Base-by-base conservation (phyloP, 768 basidiomycete species). In the Hypholoma fasciculare region DNA sequence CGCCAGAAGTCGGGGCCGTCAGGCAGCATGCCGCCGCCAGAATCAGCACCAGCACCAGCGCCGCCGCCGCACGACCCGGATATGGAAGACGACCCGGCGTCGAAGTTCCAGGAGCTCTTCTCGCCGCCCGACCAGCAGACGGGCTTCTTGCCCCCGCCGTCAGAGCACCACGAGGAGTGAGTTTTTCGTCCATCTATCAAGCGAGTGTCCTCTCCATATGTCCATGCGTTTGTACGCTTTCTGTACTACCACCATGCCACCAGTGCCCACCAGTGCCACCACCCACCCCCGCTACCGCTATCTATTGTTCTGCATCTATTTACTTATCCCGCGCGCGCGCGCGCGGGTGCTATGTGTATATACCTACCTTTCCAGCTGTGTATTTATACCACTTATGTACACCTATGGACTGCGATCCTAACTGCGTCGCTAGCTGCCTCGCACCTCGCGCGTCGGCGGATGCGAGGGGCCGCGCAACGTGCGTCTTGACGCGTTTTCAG, bases 51-150 rank as follows among this genome's bases (percentile, higher is more conserved):
- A 7, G 40, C 53, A 34, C 27, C 27, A 54, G 9, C 17, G 20
- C 8, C 17, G 37, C 17, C 34, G 38, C 23, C 23, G 19, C 51
- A 52, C 36, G 50, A 52, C 7, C 36, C 36, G 17, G 38, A 11
- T 7, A 16, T 58, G 8, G 51, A 42, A 7, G 58, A 55, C 17
- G 60, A 54, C 51, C 59, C 61, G 30, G 47, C 60, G 20, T 70
- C 69, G 37, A 69, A 65, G 52, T 71, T 69, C 58, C 68, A 66
- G 55, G 69, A 71, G 58, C 61, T 69, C 23, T 71, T 71, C 47
- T 68, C 69, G 0, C 68, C 68, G 14, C 55, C 63, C 17, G 66
- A 63, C 46, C 61, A 64, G 23, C 49, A n/a, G 19, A 51, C 34
- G 16, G 59, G 60, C 39, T 58, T 55, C 11, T 43, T 69, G 27